Percentiles rank a stretch among this genome's conserved stretches.
Conservation (phyloP, 2,329 filamentous ascomycete genomes). For the Dactylellina drechsleri region DNA sequence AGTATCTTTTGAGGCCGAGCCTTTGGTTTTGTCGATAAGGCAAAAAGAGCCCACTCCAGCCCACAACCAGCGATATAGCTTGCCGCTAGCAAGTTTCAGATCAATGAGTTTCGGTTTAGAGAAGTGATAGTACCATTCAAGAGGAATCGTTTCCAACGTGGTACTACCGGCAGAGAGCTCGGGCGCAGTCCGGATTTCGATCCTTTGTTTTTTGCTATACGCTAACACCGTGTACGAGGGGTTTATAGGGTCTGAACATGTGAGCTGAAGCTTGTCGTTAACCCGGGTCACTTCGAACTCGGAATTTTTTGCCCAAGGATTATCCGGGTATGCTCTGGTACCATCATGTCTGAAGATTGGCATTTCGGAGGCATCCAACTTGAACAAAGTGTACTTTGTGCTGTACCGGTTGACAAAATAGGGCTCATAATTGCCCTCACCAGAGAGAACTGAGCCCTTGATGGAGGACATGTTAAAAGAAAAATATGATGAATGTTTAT, state of each 20-base stretch:
- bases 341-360: not conserved
- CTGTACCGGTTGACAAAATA: not conserved
- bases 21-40: constrained; percentile 30
- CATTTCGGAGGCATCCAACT: not conserved
- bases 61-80: constrained; percentile 21
- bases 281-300: constrained; percentile 17
- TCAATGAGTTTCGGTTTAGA: constrained; percentile 34
- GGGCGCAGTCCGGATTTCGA: constrained; percentile 22
- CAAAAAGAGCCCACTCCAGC: constrained; percentile 12
- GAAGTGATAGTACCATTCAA: constrained; percentile 29
- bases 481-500: not conserved
- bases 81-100: constrained; percentile 20
- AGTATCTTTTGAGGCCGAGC: not conserved
- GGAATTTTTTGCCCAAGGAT: not conserved
- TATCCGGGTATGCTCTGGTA: not conserved
- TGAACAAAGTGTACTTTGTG: not conserved
- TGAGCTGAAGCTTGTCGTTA: constrained; percentile 39
- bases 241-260: not conserved
- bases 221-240: constrained; percentile 22
- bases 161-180: constrained; percentile 13
- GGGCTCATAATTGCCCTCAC: not conserved
- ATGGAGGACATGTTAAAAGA: not conserved
- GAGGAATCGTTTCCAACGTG: constrained; percentile 4
- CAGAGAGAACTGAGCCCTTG: not conserved
- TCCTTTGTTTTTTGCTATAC: constrained; percentile 40